phyloP scores from a whole-genome alignment of 169 alveolate species.

The Cryptosporidium baileyi region DNA sequence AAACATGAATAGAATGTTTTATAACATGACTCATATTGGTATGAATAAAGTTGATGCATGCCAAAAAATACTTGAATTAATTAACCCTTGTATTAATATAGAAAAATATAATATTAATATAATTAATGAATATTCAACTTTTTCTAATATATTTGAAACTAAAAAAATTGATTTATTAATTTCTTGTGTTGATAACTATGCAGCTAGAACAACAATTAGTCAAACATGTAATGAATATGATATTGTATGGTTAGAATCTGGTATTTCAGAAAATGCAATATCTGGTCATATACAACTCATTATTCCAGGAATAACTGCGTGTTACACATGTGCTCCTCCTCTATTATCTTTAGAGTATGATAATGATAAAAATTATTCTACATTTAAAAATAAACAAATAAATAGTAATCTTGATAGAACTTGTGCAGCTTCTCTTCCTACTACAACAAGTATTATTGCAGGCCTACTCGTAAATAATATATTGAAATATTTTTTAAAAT shows the following conservation, averaged over 20 bases:
- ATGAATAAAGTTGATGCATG: constrained; percentile 88
- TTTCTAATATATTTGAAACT: constrained; percentile 81
- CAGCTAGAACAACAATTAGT: constrained; percentile 94
- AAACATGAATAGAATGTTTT: constrained; percentile 94
- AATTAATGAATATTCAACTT: constrained; percentile 82
- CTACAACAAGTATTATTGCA: constrained; percentile 95
- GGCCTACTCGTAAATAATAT: constrained; percentile 93
- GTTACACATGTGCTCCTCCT: constrained; percentile 82
- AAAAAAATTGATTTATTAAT: constrained; percentile 87
- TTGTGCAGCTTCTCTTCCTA: constrained; percentile 95
- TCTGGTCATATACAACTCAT: constrained; percentile 93
- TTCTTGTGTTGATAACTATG: constrained; percentile 95
- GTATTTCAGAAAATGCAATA: constrained; percentile 95
- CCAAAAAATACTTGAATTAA: constrained; percentile 82
- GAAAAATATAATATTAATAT: constrained; percentile 88
- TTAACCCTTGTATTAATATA: constrained; percentile 91
- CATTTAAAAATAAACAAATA: constrained; percentile 90
- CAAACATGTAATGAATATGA: constrained; percentile 91
- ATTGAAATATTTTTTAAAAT: constrained; percentile 87
- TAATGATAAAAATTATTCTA: constrained; percentile 85
- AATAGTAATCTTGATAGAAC: constrained; percentile 90
- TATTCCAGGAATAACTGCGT: constrained; percentile 95
- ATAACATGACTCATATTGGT: constrained; percentile 90
- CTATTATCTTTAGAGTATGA: constrained; percentile 5
- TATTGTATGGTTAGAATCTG: constrained; percentile 93